phyloP scores from a whole-genome alignment of 495 filamentous ascomycete genomes.

The Amniculicola lignicola region DNA sequence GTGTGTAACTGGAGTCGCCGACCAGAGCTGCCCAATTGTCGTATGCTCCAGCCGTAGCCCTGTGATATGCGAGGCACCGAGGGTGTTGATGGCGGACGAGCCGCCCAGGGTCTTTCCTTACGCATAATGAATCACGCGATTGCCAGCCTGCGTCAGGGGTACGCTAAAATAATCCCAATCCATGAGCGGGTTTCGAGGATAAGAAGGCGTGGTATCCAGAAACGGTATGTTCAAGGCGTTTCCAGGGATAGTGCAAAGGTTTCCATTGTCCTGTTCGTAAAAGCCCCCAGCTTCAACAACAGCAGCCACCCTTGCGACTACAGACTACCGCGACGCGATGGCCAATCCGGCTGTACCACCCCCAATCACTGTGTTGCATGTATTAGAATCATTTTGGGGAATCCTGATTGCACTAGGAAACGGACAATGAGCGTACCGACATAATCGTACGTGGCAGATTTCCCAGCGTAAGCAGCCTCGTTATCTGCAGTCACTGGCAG shows the following conservation, averaged over 20 bases:
- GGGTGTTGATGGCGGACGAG: conserved; percentile 14
- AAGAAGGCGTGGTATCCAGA: not conserved
- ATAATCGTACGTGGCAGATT: conserved; percentile 40
- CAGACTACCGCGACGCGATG: conserved; percentile 50
- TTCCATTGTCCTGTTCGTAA: conserved; percentile 51
- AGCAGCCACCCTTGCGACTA: conserved; percentile 44
- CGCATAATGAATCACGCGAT: conserved; percentile 29
- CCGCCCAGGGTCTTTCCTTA: conserved; percentile 39
- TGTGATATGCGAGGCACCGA: conserved; percentile 36
- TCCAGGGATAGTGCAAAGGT: conserved; percentile 41
- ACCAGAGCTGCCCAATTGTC: conserved; percentile 48
- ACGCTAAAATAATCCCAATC: conserved; percentile 12
- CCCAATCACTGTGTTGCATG: conserved; percentile 54
- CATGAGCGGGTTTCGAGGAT: conserved; percentile 7
- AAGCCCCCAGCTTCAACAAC: conserved; percentile 58
- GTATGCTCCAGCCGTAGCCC: conserved; percentile 44
- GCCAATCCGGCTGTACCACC: conserved; percentile 54
- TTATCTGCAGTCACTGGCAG: not conserved
- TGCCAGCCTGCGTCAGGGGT: not conserved
- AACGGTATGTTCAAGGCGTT: not conserved
- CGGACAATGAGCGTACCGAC: conserved; percentile 17
- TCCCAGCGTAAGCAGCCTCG: not conserved
- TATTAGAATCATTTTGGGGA: no score
- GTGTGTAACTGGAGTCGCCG: conserved; percentile 49
- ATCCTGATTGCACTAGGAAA: not conserved